Evolutionary conservation across 164 flowering plant genomes (phyloP).

Genomic region (Piper betle): DNA sequence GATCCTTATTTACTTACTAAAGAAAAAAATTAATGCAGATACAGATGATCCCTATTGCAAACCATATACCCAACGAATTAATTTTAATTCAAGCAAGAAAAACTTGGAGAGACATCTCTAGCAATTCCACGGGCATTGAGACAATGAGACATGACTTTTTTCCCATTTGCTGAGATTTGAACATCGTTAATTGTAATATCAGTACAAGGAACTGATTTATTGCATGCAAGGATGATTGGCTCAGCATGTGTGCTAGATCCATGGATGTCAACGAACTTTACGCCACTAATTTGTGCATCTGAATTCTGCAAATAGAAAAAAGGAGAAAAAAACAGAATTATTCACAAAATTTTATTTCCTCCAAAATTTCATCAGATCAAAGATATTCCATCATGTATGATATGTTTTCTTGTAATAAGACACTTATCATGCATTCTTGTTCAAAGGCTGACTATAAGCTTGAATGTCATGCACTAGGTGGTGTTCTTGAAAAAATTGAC

Average conservation of each 20-base stretch:
- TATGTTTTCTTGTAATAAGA: no score
- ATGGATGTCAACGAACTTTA: slow-evolving; percentile 4
- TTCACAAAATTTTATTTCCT: neutral
- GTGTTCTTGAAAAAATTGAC: no score
- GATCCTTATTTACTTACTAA: no score
- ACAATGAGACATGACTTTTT: neutral
- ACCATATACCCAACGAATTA: no score
- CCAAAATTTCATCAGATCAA: neutral
- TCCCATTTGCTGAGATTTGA: no score
- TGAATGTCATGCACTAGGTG: no score
- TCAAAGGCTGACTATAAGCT: no score
- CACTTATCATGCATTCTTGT: no score
- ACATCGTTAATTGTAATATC: slow-evolving; percentile 2
- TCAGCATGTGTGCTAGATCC: slow-evolving; percentile 9
- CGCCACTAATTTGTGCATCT: slow-evolving; percentile 13
- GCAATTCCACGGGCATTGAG: neutral
- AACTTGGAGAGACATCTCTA: neutral
- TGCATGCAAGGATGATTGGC: slow-evolving; percentile 16
- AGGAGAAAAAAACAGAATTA: neutral
- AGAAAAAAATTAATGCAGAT: no score
- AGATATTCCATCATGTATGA: neutral
- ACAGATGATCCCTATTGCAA: no score
- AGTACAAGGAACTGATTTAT: slow-evolving; percentile 14
- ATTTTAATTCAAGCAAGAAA: no score
- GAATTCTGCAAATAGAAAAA: neutral